Base-by-base conservation (phyloP, 2,329 filamentous ascomycete genomes). In the Endocalyx cinctus region DNA sequence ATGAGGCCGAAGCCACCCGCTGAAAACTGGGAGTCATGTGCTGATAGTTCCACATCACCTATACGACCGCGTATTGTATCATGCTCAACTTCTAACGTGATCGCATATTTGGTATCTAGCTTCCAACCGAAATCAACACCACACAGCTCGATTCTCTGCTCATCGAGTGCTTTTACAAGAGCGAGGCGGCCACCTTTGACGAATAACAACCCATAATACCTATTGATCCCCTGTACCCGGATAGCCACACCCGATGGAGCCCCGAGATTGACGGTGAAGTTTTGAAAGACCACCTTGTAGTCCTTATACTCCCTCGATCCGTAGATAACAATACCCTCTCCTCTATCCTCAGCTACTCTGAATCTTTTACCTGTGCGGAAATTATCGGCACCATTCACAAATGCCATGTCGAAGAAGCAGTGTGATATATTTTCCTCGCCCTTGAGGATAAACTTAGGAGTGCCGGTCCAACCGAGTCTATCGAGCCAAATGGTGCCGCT, bases 231-330 rank as follows among this genome's bases (percentile, higher is more conserved):
- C 29, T 47, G 45, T 2, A 54, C 50, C 3, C 55, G 31, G 6
- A 50, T 35, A 2, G 48, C 52, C 2, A 54, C 31, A n/a, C 56
- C 56, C 1, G 33, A 41, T 1, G 43, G 43, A 4, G 29, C 32
- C 4, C 50, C 54, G 4, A 54, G 25, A 12, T 50, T 50, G 5
- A 59, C 18, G 3, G 22, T 38, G 18, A 60, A 51, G 3, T 41
- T 36, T 0, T 31, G 25, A 1, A 51, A 44, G 4, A 31, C 35
- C 7, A 44, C 41, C 0, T 27, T 34, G 34, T 60, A 60, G 26
- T 54, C 44, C 3, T 25, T 35, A 57, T 57, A 61, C 6, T 57
- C 54, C 2, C 55, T 43, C 10, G 56, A 60, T 3, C 58, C 59
- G 8, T 55, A 48, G 27, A 31, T 45, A 2, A 59, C 36, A 3